phyloP scores from a whole-genome alignment of 139 green algal species.

The Closterium sp. region DNA sequence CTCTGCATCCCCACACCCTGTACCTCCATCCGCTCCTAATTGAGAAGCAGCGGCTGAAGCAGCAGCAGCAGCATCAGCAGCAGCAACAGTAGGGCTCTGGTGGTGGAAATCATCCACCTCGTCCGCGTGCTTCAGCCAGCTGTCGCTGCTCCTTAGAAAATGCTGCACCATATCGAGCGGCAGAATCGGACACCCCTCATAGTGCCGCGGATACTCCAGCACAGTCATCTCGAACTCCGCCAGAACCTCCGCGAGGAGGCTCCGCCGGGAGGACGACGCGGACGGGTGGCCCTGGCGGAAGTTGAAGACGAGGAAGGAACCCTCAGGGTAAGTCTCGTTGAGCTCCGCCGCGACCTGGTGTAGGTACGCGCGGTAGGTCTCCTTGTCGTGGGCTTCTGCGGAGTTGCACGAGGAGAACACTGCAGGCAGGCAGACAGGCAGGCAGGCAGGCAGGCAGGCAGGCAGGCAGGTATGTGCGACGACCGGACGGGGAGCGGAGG shows the following conservation, averaged over 20 bases:
- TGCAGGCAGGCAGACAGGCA: not conserved
- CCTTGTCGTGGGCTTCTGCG: slow-evolving; percentile 24
- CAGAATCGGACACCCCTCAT: slow-evolving; percentile 48
- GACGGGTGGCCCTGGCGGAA: slow-evolving; percentile 34
- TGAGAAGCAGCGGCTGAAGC: not conserved
- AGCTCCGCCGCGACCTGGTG: slow-evolving; percentile 24
- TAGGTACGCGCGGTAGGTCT: slow-evolving; percentile 43
- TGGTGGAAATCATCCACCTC: not conserved
- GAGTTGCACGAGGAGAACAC: slow-evolving; percentile 51
- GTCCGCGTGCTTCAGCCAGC: slow-evolving; percentile 27
- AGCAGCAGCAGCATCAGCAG: not conserved
- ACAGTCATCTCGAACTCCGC: slow-evolving; percentile 45
- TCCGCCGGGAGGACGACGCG: slow-evolving; percentile 4
- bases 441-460: not conserved
- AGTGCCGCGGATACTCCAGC: slow-evolving; percentile 44
- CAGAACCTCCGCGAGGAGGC: slow-evolving; percentile 27
- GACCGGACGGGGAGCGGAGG: not conserved
- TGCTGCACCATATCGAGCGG: slow-evolving; percentile 45
- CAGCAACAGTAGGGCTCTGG: not conserved
- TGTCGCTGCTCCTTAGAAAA: slow-evolving; percentile 26
- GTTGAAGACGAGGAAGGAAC: slow-evolving; percentile 49
- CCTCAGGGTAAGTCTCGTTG: slow-evolving; percentile 24
- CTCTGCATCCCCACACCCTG: not conserved
- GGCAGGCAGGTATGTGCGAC: no score
- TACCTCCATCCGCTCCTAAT: not conserved